Percentiles rank a stretch among this genome's conserved stretches.
Conservation (phyloP, 2,329 filamentous ascomycete species). For the Xenosphaeropsis pyriputrescens region DNA sequence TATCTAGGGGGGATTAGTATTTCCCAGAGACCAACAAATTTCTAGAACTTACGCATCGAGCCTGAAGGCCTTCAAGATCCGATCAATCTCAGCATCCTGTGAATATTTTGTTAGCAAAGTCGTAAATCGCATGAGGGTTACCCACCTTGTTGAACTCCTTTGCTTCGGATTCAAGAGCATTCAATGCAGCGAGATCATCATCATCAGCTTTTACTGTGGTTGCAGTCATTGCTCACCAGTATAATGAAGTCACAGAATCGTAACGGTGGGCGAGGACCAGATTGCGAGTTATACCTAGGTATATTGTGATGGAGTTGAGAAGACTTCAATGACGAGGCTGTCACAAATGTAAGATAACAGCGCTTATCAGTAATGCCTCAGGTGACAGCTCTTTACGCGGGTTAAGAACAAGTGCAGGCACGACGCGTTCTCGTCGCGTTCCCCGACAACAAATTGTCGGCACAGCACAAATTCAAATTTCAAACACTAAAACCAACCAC, state of each 20-base stretch:
- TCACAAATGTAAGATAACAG: too few relatives aligned
- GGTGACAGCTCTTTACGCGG: slow-evolving; percentile 5
- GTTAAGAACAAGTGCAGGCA: not conserved
- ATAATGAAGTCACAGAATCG: too few relatives aligned
- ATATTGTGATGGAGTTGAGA: too few relatives aligned
- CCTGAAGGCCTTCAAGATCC: slow-evolving; percentile 82
- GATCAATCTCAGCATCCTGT: slow-evolving; percentile 88
- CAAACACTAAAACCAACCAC: not conserved
- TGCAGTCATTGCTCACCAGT: slow-evolving; percentile 14
- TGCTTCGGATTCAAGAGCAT: slow-evolving; percentile 67
- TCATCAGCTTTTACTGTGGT: slow-evolving; percentile 12
- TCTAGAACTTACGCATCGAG: slow-evolving; percentile 44
- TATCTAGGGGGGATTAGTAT: slow-evolving; percentile 38
- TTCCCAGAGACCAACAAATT: not conserved
- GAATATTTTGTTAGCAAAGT: not conserved
- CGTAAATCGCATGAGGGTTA: slow-evolving; percentile 2
- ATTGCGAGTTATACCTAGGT: too few relatives aligned
- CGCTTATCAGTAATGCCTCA: too few relatives aligned
- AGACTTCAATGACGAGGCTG: too few relatives aligned
- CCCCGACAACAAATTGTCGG: slow-evolving; percentile 1
- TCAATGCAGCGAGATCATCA: slow-evolving; percentile 61
- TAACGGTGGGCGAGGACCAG: too few relatives aligned
- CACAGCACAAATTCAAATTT: slow-evolving; percentile 1
- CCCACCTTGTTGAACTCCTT: slow-evolving; percentile 82
- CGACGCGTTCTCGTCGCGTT: slow-evolving; percentile 5